Evolutionary conservation across 2,329 filamentous ascomycete species (phyloP).

Genomic region (Beauveria rudraprayagi): DNA sequence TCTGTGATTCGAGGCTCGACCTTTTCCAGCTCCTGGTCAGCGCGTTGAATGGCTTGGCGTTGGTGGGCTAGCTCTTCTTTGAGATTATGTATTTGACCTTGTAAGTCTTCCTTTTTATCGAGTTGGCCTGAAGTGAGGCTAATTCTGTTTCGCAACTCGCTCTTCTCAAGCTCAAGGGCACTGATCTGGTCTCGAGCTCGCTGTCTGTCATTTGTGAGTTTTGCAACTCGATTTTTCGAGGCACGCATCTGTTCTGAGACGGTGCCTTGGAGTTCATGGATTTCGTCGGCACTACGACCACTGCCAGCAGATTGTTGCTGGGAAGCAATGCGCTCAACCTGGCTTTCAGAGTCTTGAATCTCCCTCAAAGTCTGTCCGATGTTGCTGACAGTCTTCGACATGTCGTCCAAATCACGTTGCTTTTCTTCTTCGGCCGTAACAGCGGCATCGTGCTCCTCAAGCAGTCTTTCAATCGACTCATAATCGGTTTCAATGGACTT

Average conservation of each 20-base stretch:
- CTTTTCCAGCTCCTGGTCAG: conserved; percentile 65
- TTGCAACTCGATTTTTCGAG: conserved; percentile 55
- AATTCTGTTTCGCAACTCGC: conserved; percentile 67
- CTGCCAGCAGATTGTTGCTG: conserved; percentile 63
- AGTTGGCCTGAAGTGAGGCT: conserved; percentile 63
- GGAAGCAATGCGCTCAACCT: conserved; percentile 66
- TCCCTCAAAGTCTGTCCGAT: conserved; percentile 68
- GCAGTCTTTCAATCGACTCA: conserved; percentile 47
- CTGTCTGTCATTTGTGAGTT: conserved; percentile 63
- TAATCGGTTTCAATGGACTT: conserved; percentile 54
- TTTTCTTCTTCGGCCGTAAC: conserved; percentile 57
- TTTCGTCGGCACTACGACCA: conserved; percentile 69
- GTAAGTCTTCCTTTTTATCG: conserved; percentile 69
- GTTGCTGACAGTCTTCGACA: conserved; percentile 66
- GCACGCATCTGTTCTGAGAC: conserved; percentile 59
- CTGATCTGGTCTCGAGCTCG: conserved; percentile 60
- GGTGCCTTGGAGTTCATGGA: conserved; percentile 65
- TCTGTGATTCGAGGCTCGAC: conserved; percentile 69
- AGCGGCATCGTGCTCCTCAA: conserved; percentile 60
- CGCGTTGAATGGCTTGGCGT: conserved; percentile 58
- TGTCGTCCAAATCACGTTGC: conserved; percentile 64
- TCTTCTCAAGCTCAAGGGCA: conserved; percentile 66
- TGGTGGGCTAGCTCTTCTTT: conserved; percentile 61
- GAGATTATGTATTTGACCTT: conserved; percentile 63
- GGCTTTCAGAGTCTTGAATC: conserved; percentile 59